phyloP scores from a whole-genome alignment of 2,329 filamentous ascomycete species.

The Neofusicoccum parvum region DNA sequence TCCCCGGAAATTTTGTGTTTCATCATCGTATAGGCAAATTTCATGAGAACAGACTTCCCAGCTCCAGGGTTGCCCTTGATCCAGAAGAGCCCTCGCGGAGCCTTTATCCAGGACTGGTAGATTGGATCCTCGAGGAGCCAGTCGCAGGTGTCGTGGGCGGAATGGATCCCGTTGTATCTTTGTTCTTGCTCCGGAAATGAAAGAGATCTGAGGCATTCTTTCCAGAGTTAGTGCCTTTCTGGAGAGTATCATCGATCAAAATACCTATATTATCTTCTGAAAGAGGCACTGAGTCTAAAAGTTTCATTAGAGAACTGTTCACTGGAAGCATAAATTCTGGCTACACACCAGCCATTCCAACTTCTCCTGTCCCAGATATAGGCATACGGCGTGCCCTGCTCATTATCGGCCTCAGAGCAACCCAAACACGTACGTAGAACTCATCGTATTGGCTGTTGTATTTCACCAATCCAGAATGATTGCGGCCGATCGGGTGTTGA shows the following conservation, averaged over 20 bases:
- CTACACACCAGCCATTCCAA: background rate
- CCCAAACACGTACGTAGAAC: background rate
- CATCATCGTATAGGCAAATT: background rate
- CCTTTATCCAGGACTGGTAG: background rate
- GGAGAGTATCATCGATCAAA: background rate
- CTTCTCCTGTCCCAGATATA: too few species aligned
- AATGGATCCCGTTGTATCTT: background rate
- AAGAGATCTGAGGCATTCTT: background rate
- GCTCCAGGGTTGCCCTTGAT: background rate
- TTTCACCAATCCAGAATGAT: conserved; percentile 5
- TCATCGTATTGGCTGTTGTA: background rate
- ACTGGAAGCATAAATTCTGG: background rate
- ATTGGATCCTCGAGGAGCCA: background rate
- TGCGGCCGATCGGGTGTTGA: background rate
- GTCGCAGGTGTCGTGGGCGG: background rate
- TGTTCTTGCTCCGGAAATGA: background rate
- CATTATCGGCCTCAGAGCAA: background rate
- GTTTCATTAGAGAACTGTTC: background rate
- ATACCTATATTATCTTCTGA: background rate
- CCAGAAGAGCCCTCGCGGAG: background rate
- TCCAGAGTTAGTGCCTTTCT: too few species aligned
- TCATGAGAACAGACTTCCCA: background rate
- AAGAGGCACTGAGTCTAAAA: background rate
- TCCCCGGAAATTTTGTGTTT: background rate
- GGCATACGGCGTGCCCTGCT: background rate